phyloP scores from a whole-genome alignment of 2,329 filamentous ascomycete genomes.

The Fusarium humuli region DNA sequence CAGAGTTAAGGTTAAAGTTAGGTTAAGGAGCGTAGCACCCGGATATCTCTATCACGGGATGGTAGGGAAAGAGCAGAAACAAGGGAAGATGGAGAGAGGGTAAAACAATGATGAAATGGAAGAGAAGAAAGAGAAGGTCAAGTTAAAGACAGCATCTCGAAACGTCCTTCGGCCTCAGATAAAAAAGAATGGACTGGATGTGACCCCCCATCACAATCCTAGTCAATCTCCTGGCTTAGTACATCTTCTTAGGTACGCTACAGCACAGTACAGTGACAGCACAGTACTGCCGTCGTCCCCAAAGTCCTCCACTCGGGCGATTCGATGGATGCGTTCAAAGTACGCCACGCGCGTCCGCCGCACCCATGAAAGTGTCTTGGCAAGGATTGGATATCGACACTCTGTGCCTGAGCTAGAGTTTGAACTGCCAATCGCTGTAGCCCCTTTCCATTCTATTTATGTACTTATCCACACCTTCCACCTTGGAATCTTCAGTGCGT shows the following conservation, averaged over 20 bases:
- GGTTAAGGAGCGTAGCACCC: constrained; percentile 32
- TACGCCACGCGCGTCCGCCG: constrained; percentile 29
- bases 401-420: neutral
- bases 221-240: constrained; percentile 5
- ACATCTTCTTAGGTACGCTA: neutral
- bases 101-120: constrained; percentile 13
- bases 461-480: neutral
- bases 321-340: constrained; percentile 33
- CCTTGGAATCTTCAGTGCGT: neutral
- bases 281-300: neutral
- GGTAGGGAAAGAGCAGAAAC: constrained; percentile 2
- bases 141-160: constrained; percentile 16
- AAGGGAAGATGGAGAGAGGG: neutral
- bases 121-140: neutral
- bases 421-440: constrained; percentile 14
- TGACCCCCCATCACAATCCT: constrained; percentile 23
- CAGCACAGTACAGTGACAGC: neutral
- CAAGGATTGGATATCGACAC: constrained; percentile 18
- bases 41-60: constrained; percentile 33
- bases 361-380: constrained; percentile 15
- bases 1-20: neutral
- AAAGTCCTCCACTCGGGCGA: constrained; percentile 27
- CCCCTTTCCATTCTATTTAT: constrained; percentile 10
- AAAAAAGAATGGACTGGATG: constrained; percentile 26
- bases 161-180: constrained; percentile 24